phyloP scores from a whole-genome alignment of 139 green algal genomes.

The Chlamydomonas sphaeroides region DNA sequence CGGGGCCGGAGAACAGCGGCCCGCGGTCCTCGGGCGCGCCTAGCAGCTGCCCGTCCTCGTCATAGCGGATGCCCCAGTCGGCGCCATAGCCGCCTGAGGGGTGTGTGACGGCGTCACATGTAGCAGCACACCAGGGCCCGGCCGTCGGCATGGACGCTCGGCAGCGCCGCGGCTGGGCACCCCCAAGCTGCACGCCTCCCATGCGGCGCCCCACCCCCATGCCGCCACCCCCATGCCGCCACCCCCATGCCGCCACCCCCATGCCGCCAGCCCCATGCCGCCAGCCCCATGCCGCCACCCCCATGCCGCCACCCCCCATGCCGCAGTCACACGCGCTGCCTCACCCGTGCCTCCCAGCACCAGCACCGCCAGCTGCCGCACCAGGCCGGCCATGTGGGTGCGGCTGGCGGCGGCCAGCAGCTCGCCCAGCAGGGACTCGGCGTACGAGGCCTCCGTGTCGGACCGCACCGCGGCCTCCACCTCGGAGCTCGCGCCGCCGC shows the following conservation, averaged over 20 bases:
- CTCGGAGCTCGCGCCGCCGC: not conserved
- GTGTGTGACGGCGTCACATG: no score
- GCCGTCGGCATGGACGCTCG: no score
- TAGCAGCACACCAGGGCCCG: no score
- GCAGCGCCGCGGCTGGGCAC: no score
- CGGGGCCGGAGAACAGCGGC: conserved; percentile 25
- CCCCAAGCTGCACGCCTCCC: no score
- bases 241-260: no score
- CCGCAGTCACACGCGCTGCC: no score
- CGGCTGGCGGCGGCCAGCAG: conserved; percentile 14
- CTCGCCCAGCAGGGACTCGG: not conserved
- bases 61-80: conserved; percentile 41
- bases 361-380: conserved; percentile 33
- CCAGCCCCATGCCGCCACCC: no score
- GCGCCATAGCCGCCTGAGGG: conserved; percentile 26
- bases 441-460: conserved; percentile 18
- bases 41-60: conserved; percentile 18
- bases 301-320: no score
- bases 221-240: no score
- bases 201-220: no score
- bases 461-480: conserved; percentile 21
- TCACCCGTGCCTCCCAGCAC: conserved; percentile 43
- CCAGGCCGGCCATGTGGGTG: conserved; percentile 13
- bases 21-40: not conserved
- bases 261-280: no score